A percentile compares a stretch with the other conserved stretches of the same genome.
phyloP scores from a whole-genome alignment of 2,329 filamentous ascomycete genomes.

The Cryphonectria naterciae region DNA sequence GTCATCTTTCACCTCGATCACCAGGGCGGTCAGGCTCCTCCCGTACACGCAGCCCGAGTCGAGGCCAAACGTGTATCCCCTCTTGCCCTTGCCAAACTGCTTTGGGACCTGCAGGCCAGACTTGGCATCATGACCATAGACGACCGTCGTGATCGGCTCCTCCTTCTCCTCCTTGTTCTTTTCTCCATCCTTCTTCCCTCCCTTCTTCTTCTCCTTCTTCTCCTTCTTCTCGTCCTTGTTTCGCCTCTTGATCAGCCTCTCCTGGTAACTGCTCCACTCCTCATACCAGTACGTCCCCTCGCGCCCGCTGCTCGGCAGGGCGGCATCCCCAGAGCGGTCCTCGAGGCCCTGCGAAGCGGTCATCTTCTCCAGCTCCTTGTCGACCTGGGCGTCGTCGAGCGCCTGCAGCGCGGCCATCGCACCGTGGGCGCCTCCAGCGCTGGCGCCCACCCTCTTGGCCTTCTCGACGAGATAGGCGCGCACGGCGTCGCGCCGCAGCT shows the following conservation, averaged over 20 bases:
- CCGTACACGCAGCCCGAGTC: slow-evolving; percentile 84
- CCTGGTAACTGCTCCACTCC: slow-evolving; percentile 60
- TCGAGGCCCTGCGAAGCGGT: slow-evolving; percentile 26
- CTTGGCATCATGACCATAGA: slow-evolving; percentile 88
- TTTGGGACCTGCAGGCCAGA: slow-evolving; percentile 59
- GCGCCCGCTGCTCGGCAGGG: slow-evolving; percentile 46
- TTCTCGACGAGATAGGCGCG: slow-evolving; percentile 44
- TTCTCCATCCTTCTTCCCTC: slow-evolving; percentile 34
- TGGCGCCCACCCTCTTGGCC: slow-evolving; percentile 32
- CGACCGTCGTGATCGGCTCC: slow-evolving; percentile 62
- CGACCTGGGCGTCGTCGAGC: slow-evolving; percentile 30
- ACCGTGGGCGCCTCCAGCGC: slow-evolving; percentile 29
- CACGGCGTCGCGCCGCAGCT: slow-evolving; percentile 46
- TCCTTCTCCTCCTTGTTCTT: slow-evolving; percentile 54
- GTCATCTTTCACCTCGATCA: slow-evolving; percentile 61
- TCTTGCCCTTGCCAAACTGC: slow-evolving; percentile 24
- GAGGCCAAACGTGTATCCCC: slow-evolving; percentile 75
- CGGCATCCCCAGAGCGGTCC: slow-evolving; percentile 30
- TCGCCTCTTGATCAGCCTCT: slow-evolving; percentile 33
- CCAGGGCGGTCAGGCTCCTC: slow-evolving; percentile 73
- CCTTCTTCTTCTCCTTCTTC: slow-evolving; percentile 48
- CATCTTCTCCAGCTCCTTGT: slow-evolving; percentile 31
- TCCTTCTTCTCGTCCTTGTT: slow-evolving; percentile 27
- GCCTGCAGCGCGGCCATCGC: slow-evolving; percentile 21
- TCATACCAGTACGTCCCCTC: slow-evolving; percentile 70